phyloP scores from a whole-genome alignment of 108 stramenopile genomes.

The Aurantiochytrium sp. region DNA sequence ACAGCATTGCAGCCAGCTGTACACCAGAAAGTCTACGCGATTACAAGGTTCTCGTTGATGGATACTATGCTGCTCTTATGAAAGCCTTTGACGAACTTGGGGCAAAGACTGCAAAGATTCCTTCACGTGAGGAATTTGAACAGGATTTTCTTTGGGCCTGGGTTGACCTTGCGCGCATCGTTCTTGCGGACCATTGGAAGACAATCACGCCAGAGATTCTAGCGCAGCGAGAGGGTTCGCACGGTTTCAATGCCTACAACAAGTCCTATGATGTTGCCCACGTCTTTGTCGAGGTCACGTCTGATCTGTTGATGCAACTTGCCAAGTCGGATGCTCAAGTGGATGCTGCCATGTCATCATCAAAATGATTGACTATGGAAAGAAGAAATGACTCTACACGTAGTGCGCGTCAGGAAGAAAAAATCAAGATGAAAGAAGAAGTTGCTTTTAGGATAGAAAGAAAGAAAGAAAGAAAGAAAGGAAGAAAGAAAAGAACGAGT shows the following conservation, averaged over 20 bases:
- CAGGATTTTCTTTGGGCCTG: background rate
- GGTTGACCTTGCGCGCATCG: background rate
- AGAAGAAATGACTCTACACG: too few relatives aligned
- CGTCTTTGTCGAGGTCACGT: background rate
- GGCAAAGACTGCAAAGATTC: too few relatives aligned
- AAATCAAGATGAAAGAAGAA: too few relatives aligned
- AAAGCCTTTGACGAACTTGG: background rate
- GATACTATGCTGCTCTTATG: background rate
- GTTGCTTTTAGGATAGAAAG: too few relatives aligned
- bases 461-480: too few relatives aligned
- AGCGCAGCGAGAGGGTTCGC: background rate
- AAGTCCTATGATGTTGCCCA: background rate
- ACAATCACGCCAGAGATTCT: background rate
- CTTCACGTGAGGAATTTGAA: background rate
- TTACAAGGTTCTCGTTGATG: background rate
- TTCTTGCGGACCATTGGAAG: background rate
- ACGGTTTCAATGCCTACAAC: conserved; percentile 4
- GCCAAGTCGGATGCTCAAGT: background rate
- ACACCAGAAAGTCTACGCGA: conserved; percentile 36
- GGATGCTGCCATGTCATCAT: too few relatives aligned
- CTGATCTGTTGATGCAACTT: background rate
- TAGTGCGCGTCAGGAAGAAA: too few relatives aligned
- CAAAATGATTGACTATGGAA: too few relatives aligned
- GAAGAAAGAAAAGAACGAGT: too few relatives aligned
- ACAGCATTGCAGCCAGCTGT: conserved; percentile 45